phyloP scores from a whole-genome alignment of 768 basidiomycete species.

The Auriscalpium microsporum region DNA sequence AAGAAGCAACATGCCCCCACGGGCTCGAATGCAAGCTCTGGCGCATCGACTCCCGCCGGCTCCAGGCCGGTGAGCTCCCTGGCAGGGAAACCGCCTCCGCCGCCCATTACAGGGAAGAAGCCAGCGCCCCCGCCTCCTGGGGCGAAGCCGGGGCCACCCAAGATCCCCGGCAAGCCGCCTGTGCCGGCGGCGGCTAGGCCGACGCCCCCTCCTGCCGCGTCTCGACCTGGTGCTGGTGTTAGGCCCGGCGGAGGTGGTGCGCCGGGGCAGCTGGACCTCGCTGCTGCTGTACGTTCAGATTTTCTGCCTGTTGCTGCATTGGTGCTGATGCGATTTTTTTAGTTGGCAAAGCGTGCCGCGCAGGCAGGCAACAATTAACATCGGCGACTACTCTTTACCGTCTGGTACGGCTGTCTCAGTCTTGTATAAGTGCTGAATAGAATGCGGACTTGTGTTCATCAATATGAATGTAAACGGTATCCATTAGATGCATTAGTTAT shows the following conservation, averaged over 20 bases:
- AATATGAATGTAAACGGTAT: not conserved
- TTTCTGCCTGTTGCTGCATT: slow-evolving; percentile 2
- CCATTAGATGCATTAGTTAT: not conserved
- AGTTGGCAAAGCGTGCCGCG: slow-evolving; percentile 50
- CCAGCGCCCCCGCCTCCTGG: slow-evolving; percentile 45
- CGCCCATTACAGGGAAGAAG: slow-evolving; percentile 58
- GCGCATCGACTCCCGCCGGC: slow-evolving; percentile 31
- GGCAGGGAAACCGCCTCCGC: slow-evolving; percentile 42
- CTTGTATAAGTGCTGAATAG: not conserved
- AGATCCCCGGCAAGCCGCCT: slow-evolving; percentile 50
- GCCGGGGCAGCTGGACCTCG: slow-evolving; percentile 66
- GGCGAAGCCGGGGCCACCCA: slow-evolving; percentile 43
- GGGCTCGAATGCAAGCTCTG: slow-evolving; percentile 20
- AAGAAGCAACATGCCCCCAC: slow-evolving; percentile 40
- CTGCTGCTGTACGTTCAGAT: slow-evolving; percentile 60
- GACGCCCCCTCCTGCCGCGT: slow-evolving; percentile 27
- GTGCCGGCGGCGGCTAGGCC: slow-evolving; percentile 52
- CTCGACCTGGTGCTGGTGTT: slow-evolving; percentile 28
- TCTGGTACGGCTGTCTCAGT: not conserved
- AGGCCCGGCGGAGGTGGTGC: slow-evolving; percentile 35
- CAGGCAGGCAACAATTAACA: slow-evolving; percentile 30
- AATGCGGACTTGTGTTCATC: not conserved
- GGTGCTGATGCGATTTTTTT: slow-evolving; percentile 1
- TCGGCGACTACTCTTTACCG: not conserved
- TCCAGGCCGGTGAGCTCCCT: slow-evolving; percentile 47